Evolutionary conservation across 768 basidiomycete species (phyloP).

Genomic region (Russula sp.): DNA sequence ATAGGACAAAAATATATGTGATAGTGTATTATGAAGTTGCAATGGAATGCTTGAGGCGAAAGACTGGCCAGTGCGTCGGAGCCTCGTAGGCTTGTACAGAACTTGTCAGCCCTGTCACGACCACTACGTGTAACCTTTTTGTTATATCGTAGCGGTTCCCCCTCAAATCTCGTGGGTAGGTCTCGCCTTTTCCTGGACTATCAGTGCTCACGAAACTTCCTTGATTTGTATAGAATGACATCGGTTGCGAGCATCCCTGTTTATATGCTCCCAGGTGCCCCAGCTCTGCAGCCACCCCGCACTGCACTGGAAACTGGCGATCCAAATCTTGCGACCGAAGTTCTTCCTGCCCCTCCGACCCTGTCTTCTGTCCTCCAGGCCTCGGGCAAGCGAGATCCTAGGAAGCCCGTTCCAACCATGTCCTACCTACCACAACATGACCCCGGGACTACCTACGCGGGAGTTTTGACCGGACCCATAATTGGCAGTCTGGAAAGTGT

Average conservation of each 20-base stretch:
- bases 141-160: constrained; percentile 22
- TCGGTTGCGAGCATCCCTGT: constrained; percentile 68
- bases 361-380: constrained; percentile 67
- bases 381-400: constrained; percentile 69
- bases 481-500: constrained; percentile 38
- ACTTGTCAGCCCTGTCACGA: constrained; percentile 28
- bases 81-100: constrained; percentile 7
- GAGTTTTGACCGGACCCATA: constrained; percentile 64
- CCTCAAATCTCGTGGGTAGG: constrained; percentile 13
- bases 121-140: constrained; percentile 23
- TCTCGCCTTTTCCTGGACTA: neutral
- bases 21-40: constrained; percentile 3
- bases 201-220: constrained; percentile 14
- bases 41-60: constrained; percentile 20
- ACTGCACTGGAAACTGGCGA: constrained; percentile 68
- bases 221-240: constrained; percentile 49
- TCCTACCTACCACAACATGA: constrained; percentile 83
- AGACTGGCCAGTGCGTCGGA: constrained; percentile 14
- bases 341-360: constrained; percentile 84
- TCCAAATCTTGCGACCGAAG: constrained; percentile 74
- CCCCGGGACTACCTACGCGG: constrained; percentile 86
- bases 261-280: constrained; percentile 69
- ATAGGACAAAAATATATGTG: constrained; percentile 9
- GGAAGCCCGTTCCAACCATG: constrained; percentile 62
- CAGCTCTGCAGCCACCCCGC: constrained; percentile 72